Conservation (phyloP, 2,329 filamentous ascomycete genomes). For the Penicillium verrucosum region DNA sequence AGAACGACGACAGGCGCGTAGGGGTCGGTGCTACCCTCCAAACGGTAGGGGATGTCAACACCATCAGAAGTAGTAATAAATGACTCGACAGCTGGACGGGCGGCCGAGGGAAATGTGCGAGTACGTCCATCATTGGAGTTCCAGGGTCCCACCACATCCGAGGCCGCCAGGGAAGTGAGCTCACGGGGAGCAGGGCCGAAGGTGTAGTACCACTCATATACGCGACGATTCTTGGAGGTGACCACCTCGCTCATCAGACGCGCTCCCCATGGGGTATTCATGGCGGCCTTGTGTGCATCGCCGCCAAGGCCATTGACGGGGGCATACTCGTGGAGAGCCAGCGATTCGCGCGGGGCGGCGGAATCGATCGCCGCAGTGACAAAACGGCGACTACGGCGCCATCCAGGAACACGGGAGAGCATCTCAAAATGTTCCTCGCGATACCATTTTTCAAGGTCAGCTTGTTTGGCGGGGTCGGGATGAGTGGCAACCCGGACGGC, state of each 20-base stretch:
- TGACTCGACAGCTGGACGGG: slow-evolving; percentile 60
- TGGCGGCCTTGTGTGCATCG: slow-evolving; percentile 61
- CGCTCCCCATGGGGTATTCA: slow-evolving; percentile 59
- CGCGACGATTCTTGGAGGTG: slow-evolving; percentile 55
- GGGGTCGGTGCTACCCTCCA: slow-evolving; percentile 68
- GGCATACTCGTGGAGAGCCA: slow-evolving; percentile 71
- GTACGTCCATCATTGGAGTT: slow-evolving; percentile 55
- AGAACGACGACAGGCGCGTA: slow-evolving; percentile 71
- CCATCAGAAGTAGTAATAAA: slow-evolving; percentile 67
- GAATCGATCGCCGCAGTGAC: slow-evolving; percentile 63
- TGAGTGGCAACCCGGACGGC: slow-evolving; percentile 59
- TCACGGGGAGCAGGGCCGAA: slow-evolving; percentile 74
- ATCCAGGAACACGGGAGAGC: slow-evolving; percentile 72
- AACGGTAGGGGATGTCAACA: slow-evolving; percentile 66
- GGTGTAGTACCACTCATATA: slow-evolving; percentile 72
- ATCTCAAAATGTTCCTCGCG: slow-evolving; percentile 69
- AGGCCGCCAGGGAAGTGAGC: slow-evolving; percentile 54
- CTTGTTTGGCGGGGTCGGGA: slow-evolving; percentile 49
- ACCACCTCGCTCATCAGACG: slow-evolving; percentile 60
- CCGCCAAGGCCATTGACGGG: slow-evolving; percentile 65
- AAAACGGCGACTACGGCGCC: slow-evolving; percentile 70
- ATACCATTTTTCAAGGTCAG: slow-evolving; percentile 67
- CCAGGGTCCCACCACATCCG: slow-evolving; percentile 51
- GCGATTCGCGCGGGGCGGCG: slow-evolving; percentile 54
- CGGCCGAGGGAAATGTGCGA: slow-evolving; percentile 47